phyloP scores from a whole-genome alignment of 495 filamentous ascomycete genomes.

The Neurospora tetrasperma region DNA sequence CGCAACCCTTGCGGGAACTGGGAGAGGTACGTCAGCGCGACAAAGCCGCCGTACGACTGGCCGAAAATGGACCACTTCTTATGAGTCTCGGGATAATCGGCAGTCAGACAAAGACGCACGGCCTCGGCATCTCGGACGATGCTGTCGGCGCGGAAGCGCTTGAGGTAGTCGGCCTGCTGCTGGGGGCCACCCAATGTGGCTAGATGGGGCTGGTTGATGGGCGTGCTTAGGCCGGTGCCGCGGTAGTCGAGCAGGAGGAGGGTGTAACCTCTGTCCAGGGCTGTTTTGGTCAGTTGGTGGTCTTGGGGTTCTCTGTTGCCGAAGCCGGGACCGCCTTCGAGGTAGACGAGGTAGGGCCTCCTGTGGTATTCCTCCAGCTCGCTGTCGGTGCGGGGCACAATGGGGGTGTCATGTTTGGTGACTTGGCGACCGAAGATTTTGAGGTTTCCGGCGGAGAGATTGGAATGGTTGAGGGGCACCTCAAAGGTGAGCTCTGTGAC shows the following conservation, averaged over 20 bases:
- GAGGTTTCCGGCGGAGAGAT: slow-evolving; percentile 49
- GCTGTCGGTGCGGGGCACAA: slow-evolving; percentile 28
- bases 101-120: slow-evolving; percentile 61
- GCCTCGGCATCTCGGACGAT: slow-evolving; percentile 87
- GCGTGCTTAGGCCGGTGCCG: slow-evolving; percentile 75
- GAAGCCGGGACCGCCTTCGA: slow-evolving; percentile 72
- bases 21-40: slow-evolving; percentile 68
- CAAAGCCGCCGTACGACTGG: slow-evolving; percentile 90
- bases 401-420: slow-evolving; percentile 50
- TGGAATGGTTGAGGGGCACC: slow-evolving; percentile 65
- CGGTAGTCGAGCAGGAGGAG: slow-evolving; percentile 80
- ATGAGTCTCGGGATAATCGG: slow-evolving; percentile 56
- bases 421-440: slow-evolving; percentile 70
- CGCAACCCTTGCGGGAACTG: slow-evolving; percentile 63
- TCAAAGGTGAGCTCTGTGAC: slow-evolving; percentile 78
- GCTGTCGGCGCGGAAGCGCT: slow-evolving; percentile 78
- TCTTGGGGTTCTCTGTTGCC: slow-evolving; percentile 65
- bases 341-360: slow-evolving; percentile 44
- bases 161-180: slow-evolving; percentile 68
- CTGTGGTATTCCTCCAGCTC: slow-evolving; percentile 32
- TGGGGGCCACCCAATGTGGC: slow-evolving; percentile 50
- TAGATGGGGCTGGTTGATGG: slow-evolving; percentile 62
- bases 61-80: slow-evolving; percentile 77
- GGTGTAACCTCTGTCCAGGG: slow-evolving; percentile 75
- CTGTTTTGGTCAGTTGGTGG: slow-evolving; percentile 50